Conservation (phyloP, 352 stramenopile species). For the Globisporangium canariense region DNA sequence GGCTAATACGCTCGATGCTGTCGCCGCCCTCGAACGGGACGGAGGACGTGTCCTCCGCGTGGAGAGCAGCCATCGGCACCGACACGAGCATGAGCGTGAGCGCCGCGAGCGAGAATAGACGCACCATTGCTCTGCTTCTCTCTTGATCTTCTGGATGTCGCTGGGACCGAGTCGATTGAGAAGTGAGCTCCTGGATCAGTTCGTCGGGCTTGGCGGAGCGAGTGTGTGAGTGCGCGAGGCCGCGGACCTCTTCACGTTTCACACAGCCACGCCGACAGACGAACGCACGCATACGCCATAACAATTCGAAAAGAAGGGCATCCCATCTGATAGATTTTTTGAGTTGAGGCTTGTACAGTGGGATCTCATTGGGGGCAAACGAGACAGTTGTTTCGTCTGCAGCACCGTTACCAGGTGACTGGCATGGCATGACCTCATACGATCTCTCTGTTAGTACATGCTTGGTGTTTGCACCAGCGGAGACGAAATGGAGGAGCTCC, state of each 20-base stretch:
- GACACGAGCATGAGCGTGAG: conserved; percentile 7
- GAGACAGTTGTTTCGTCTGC: neutral
- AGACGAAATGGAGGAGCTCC: too few species aligned
- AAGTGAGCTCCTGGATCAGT: neutral
- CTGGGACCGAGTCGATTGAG: neutral
- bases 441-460: neutral
- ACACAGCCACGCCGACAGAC: neutral
- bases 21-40: neutral
- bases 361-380: neutral
- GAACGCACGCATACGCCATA: neutral
- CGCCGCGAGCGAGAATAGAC: neutral
- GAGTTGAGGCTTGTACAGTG: neutral
- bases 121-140: neutral
- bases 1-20: neutral
- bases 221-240: neutral
- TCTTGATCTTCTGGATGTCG: neutral
- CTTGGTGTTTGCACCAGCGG: too few species aligned
- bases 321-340: neutral
- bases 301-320: neutral
- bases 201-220: neutral
- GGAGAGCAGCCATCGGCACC: neutral
- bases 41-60: neutral
- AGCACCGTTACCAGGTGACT: neutral
- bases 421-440: neutral
- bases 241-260: neutral